These are phyloP conservation scores for Eremochloa ophiuroides DNA, from an alignment of 176 grass and related monocot species.

Conservation along the genomic window DNA sequence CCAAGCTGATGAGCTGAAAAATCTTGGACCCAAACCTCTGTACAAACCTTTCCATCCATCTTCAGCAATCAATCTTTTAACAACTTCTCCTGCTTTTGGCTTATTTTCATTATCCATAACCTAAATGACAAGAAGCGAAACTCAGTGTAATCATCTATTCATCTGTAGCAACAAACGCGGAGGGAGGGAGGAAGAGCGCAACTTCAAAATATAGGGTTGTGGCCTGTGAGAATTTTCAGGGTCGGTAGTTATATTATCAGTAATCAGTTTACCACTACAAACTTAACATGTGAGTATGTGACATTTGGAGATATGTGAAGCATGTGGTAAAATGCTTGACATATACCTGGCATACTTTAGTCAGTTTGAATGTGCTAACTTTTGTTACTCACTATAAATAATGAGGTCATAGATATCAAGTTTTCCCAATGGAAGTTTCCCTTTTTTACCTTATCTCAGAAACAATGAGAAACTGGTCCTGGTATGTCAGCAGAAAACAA, in stretches of 20 bases:
- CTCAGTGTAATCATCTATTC: background rate
- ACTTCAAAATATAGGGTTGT: constrained; percentile 15
- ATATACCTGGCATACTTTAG: background rate
- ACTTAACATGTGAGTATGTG: background rate
- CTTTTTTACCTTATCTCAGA: background rate
- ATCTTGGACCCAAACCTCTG: constrained; percentile 88
- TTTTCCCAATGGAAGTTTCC: background rate
- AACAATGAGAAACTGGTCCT: background rate
- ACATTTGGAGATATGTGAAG: background rate
- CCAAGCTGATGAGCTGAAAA: constrained; percentile 99
- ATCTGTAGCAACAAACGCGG: background rate
- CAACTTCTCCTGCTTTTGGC: constrained; percentile 66
- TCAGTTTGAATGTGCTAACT: background rate
- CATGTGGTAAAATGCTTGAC: background rate
- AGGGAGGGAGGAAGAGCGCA: background rate
- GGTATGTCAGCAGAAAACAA: background rate
- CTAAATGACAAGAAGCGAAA: constrained; percentile 29
- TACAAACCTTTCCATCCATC: constrained; percentile 97
- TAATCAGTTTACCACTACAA: constrained; percentile 5
- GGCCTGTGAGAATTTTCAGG: background rate
- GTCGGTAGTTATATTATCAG: background rate
- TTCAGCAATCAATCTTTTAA: constrained; percentile 82
- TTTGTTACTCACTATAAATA: constrained; percentile 14
- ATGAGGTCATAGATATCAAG: background rate
- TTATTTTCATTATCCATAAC: constrained; percentile 66